A percentile compares a stretch with the other conserved stretches of the same genome.
Evolutionary conservation across 139 green algal species (phyloP).

Genomic region (Chlamydomonas incerta): DNA sequence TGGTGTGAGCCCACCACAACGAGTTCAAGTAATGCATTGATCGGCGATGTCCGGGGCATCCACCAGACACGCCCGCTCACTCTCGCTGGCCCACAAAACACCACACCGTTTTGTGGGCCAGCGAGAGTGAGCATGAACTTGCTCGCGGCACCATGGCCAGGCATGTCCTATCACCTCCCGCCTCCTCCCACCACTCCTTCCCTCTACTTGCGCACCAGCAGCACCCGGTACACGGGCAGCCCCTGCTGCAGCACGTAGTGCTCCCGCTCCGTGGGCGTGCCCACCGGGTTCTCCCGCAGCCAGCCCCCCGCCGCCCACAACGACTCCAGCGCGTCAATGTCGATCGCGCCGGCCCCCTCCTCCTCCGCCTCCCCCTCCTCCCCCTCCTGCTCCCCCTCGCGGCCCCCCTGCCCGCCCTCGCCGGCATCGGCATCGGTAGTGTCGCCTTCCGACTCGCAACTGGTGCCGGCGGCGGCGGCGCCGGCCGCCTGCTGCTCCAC

Average conservation of each 20-base stretch:
- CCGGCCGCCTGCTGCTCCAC: background rate
- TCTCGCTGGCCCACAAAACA: too few relatives aligned
- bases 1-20: too few relatives aligned
- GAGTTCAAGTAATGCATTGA: too few relatives aligned
- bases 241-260: conserved; percentile 55
- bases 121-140: too few relatives aligned
- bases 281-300: conserved; percentile 78
- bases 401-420: background rate
- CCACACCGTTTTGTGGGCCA: too few relatives aligned
- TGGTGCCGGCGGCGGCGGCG: too few relatives aligned
- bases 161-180: background rate
- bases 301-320: conserved; percentile 67
- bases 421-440: background rate
- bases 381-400: too few relatives aligned
- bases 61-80: too few relatives aligned
- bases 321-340: background rate
- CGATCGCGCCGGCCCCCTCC: background rate
- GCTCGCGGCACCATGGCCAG: too few relatives aligned
- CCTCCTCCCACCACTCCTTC: too few relatives aligned
- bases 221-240: conserved; percentile 54
- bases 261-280: conserved; percentile 82
- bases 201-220: conserved; percentile 43
- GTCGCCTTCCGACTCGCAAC: background rate
- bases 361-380: background rate
- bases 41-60: too few relatives aligned